Conservation (phyloP, 768 basidiomycete genomes). For the Exidia glandulosa region DNA sequence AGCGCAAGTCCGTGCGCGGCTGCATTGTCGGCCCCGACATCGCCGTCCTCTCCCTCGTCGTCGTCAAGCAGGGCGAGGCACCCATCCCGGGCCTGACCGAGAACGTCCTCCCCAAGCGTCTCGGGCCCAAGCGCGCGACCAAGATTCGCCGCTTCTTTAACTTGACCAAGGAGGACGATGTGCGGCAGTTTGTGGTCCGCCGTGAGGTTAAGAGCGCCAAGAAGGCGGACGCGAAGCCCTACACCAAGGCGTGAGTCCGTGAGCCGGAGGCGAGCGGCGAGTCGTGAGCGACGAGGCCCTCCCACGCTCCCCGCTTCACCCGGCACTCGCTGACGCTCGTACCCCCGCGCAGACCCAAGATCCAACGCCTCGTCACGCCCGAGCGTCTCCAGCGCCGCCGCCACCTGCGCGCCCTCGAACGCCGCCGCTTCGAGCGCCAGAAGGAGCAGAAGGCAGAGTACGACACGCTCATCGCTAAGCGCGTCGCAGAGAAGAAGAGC, state of each 20-base stretch:
- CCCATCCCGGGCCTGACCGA: conserved; percentile 92
- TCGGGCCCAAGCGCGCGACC: conserved; percentile 94
- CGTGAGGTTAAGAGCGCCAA: conserved; percentile 82
- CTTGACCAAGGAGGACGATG: conserved; percentile 94
- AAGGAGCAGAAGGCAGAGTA: conserved; percentile 94
- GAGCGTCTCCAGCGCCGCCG: conserved; percentile 93
- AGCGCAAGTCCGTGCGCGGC: conserved; percentile 97
- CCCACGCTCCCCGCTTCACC: background rate
- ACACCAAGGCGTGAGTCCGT: conserved; percentile 82
- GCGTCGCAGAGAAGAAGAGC: conserved; percentile 86
- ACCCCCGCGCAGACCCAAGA: conserved; percentile 80
- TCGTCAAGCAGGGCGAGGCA: conserved; percentile 90
- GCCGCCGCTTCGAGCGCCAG: conserved; percentile 78
- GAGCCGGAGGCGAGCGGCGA: background rate
- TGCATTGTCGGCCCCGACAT: conserved; percentile 98
- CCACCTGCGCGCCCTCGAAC: conserved; percentile 80
- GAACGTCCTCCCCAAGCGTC: conserved; percentile 82
- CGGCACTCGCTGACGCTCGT: background rate
- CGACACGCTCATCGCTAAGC: conserved; percentile 78
- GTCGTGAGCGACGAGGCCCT: background rate
- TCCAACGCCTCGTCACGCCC: conserved; percentile 93
- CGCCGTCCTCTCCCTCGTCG: conserved; percentile 83
- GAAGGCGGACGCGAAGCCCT: conserved; percentile 86
- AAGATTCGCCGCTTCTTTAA: conserved; percentile 98
- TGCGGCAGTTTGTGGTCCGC: conserved; percentile 92